These are phyloP conservation scores for Fusarium decemcellulare DNA, from an alignment of 2,329 filamentous ascomycete species.

Conservation along the genomic window DNA sequence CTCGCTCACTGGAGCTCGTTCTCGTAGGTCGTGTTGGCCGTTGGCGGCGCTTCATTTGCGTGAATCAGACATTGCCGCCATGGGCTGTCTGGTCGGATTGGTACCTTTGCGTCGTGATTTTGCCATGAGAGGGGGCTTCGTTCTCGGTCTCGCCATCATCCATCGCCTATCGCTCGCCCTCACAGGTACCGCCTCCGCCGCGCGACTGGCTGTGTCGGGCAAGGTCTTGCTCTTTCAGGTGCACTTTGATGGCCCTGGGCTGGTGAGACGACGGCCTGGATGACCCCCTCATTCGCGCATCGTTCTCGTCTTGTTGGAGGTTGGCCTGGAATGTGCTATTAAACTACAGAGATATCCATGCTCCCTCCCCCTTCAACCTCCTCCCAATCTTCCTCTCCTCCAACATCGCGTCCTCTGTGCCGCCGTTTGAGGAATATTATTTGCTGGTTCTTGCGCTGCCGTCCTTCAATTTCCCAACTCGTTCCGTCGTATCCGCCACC, in stretches of 20 bases:
- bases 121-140: slow-evolving; percentile 6
- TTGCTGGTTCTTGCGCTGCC: slow-evolving; percentile 17
- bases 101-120: neutral
- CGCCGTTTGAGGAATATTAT: slow-evolving; percentile 22
- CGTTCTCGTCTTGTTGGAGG: neutral
- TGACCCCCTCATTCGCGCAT: slow-evolving; percentile 3
- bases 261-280: slow-evolving; percentile 1
- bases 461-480: slow-evolving; percentile 27
- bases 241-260: slow-evolving; percentile 22
- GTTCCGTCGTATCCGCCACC: slow-evolving; percentile 35
- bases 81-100: neutral
- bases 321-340: slow-evolving; percentile 20
- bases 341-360: slow-evolving; percentile 21
- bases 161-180: slow-evolving; percentile 25
- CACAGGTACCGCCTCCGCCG: slow-evolving; percentile 6
- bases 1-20: slow-evolving; percentile 1
- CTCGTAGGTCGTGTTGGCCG: too few species aligned
- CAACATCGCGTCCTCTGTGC: slow-evolving; percentile 2
- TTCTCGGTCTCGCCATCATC: slow-evolving; percentile 29
- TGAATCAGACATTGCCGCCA: slow-evolving; percentile 35
- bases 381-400: neutral
- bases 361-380: neutral
- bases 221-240: neutral
- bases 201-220: slow-evolving; percentile 8
- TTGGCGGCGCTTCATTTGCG: slow-evolving; percentile 26